Base-by-base conservation (phyloP, 2,329 filamentous ascomycete genomes). In the Fusarium veterinarium region DNA sequence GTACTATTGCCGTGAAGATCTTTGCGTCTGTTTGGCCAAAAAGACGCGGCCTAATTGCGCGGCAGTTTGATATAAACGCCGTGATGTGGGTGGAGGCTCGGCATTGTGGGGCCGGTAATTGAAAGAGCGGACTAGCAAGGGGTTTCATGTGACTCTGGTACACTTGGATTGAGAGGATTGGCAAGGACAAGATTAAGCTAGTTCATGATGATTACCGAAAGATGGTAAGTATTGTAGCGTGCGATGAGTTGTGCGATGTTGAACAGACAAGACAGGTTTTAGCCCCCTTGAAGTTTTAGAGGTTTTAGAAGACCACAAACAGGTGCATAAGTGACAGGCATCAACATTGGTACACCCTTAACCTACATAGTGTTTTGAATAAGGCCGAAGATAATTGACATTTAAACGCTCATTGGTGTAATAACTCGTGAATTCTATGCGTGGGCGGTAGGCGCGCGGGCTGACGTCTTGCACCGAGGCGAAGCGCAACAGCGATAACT, bases 1-100 rank as follows among this genome's bases (percentile, higher is more conserved):
- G 3, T 13, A n/a, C 0, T 17, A 17, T 5, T 31, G 7, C 0
- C 7, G 28, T 16, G 20, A 31, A 17, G 28, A 17, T 23, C 28
- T 17, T 48, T 17, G 5, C 10, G 7, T 48, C 28, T n/a, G 28
- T 48, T 28, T 17, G 20, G 28, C 2, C 7, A 6, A n/a, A 17
- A 17, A 31, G 45, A 48, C 45, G 28, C 28, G 45, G 28, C 45
- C 45, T 5, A n/a, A n/a, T 48, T 48, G 45, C 45, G 45, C 20
- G 45, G 45, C 28, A 31, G 28, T n/a, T 31, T 31, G 14, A 17
- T 17, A 31, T n/a, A n/a, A 12, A n/a, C 20, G 28, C 45, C 45
- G 45, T n/a, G 45, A 48, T 48, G 45, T 48, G 45, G 45, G 45
- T 31, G 28, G 6, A 48, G 3, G 14, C 14, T 16, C 45, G 10